phyloP scores from a whole-genome alignment of 805 yeast species.

The Brettanomyces anomalus region DNA sequence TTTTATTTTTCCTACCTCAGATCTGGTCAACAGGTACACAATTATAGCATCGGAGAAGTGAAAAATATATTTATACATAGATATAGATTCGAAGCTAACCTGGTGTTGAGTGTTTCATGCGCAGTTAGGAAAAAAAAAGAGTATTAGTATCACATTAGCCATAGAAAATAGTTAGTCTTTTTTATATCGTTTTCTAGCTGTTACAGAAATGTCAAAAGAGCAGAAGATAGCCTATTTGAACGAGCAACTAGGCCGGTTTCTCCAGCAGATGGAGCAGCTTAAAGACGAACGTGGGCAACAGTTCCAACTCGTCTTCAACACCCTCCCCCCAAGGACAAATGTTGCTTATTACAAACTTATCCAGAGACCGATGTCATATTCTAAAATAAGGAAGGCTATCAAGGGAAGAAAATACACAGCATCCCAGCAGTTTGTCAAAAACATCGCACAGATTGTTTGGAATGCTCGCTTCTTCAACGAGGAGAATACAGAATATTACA shows the following conservation, averaged over 20 bases:
- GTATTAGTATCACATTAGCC: too few relatives aligned
- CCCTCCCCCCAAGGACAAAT: constrained; percentile 61
- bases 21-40: too few relatives aligned
- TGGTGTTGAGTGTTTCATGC: too few relatives aligned
- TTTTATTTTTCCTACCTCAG: too few relatives aligned
- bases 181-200: constrained; percentile 36
- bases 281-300: constrained; percentile 20
- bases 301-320: constrained; percentile 41
- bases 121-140: too few relatives aligned
- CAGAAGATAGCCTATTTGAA: not conserved
- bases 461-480: constrained; percentile 82
- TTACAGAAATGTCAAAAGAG: constrained; percentile 61
- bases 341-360: constrained; percentile 78
- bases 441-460: constrained; percentile 80
- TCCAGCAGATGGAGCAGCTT: constrained; percentile 8
- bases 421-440: constrained; percentile 64
- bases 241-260: not conserved
- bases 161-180: too few relatives aligned
- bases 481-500: constrained; percentile 56
- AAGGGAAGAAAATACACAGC: constrained; percentile 44
- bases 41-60: too few relatives aligned
- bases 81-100: too few relatives aligned
- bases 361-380: constrained; percentile 72
- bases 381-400: constrained; percentile 55
- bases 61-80: too few relatives aligned